phyloP scores from a whole-genome alignment of 1,284 basidiomycete species.

The Pisolithus thermaeus region DNA sequence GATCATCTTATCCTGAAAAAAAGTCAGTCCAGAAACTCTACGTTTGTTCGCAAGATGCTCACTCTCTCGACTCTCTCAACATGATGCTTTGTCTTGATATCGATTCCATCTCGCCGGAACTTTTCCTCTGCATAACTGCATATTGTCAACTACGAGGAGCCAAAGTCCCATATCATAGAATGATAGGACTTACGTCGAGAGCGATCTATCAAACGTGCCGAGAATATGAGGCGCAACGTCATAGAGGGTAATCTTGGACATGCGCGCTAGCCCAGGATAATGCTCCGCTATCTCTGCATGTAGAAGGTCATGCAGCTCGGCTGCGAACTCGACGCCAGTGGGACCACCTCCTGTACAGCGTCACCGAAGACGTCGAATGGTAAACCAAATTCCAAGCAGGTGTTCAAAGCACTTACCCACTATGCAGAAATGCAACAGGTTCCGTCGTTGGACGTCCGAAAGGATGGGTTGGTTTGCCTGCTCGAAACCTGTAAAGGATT shows the following conservation, averaged over 20 bases:
- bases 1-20: constrained; percentile 45
- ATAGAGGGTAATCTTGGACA: constrained; percentile 70
- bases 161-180: constrained; percentile 1
- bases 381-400: neutral
- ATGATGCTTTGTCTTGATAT: constrained; percentile 70
- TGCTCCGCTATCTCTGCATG: constrained; percentile 67
- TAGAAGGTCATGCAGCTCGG: constrained; percentile 83
- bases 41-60: constrained; percentile 8
- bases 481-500: constrained; percentile 56
- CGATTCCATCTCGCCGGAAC: constrained; percentile 75
- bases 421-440: constrained; percentile 74
- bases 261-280: constrained; percentile 57
- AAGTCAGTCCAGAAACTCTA: constrained; percentile 13
- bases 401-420: constrained; percentile 49
- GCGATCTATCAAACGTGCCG: constrained; percentile 67
- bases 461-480: constrained; percentile 70
- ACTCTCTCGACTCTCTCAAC: constrained; percentile 75
- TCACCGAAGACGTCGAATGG: constrained; percentile 3
- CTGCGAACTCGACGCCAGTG: constrained; percentile 80
- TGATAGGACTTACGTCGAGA: constrained; percentile 48
- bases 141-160: constrained; percentile 8
- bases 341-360: constrained; percentile 54
- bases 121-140: constrained; percentile 64
- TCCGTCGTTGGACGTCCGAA: constrained; percentile 58
- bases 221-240: constrained; percentile 82